These are phyloP conservation scores for Vicia villosa DNA, from an alignment of 306 rosid species.

Conservation along the genomic window DNA sequence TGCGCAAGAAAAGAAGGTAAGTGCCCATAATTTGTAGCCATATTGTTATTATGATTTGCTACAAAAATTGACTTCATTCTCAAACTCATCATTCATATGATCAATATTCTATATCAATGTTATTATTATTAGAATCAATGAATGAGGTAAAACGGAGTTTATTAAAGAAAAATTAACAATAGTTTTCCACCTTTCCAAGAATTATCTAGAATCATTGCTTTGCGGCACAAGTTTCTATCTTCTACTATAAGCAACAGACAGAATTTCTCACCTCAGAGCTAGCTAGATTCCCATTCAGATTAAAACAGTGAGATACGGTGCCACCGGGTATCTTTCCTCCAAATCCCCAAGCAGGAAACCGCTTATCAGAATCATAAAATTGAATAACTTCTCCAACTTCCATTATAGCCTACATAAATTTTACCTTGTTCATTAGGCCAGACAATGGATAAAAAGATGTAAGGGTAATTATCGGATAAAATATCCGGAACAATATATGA, in stretches of 20 bases:
- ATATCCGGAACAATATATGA: neutral
- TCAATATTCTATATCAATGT: neutral
- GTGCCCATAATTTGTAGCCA: neutral
- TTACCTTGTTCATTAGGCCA: constrained; percentile 30
- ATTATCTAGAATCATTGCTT: neutral
- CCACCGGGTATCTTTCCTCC: constrained; percentile 60
- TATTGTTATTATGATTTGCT: neutral
- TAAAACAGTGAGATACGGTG: constrained; percentile 71
- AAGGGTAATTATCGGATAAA: too few species aligned
- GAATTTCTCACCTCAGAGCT: constrained; percentile 56
- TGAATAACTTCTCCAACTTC: constrained; percentile 92
- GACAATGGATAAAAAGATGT: too few species aligned
- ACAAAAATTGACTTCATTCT: too few species aligned
- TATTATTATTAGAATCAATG: neutral
- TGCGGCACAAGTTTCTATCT: neutral
- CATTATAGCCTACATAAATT: constrained; percentile 62
- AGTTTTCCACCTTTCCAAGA: neutral
- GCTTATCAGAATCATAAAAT: constrained; percentile 74
- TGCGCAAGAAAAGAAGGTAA: neutral
- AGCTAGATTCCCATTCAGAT: constrained; percentile 58
- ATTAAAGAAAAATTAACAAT: neutral
- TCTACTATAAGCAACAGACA: neutral
- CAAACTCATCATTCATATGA: too few species aligned
- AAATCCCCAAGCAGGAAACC: constrained; percentile 95
- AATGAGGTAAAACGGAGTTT: neutral